phyloP scores from a whole-genome alignment of 2,329 filamentous ascomycete species.

The Nigrospora osmanthi region DNA sequence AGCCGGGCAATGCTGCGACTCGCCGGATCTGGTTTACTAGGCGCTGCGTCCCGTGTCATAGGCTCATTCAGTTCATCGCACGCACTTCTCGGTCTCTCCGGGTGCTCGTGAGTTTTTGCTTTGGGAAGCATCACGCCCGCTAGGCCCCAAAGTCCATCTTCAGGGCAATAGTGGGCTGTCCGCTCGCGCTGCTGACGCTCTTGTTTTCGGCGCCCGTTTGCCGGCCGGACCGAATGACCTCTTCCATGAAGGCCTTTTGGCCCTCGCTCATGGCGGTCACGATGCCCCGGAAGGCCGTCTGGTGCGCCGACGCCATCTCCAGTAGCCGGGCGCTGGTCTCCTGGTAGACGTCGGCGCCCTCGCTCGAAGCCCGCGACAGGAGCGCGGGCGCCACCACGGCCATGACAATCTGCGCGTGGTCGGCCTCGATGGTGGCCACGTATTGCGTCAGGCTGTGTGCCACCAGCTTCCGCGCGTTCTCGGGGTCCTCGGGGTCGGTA shows the following conservation, averaged over 20 bases:
- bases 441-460: slow-evolving; percentile 71
- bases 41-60: too few species aligned
- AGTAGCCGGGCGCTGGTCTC: slow-evolving; percentile 73
- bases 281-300: slow-evolving; percentile 63
- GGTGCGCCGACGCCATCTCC: slow-evolving; percentile 72
- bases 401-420: slow-evolving; percentile 53
- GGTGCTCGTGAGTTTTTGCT: too few species aligned
- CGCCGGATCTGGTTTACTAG: too few species aligned
- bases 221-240: slow-evolving; percentile 63
- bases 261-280: slow-evolving; percentile 63
- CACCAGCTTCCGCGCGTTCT: slow-evolving; percentile 63
- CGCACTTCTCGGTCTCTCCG: too few species aligned
- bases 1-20: too few species aligned
- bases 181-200: slow-evolving; percentile 32
- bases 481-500: slow-evolving; percentile 68
- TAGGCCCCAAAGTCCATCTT: slow-evolving; percentile 79
- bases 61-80: too few species aligned
- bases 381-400: slow-evolving; percentile 72
- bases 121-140: background rate
- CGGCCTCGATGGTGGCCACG: slow-evolving; percentile 39
- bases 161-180: slow-evolving; percentile 77
- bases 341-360: slow-evolving; percentile 51
- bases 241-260: slow-evolving; percentile 72
- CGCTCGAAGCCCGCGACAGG: slow-evolving; percentile 61
- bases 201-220: slow-evolving; percentile 33